A percentile compares a stretch with the other conserved stretches of the same genome.
phyloP scores from a whole-genome alignment of 2,329 filamentous ascomycete species.

The Trichophyton benhamiae region DNA sequence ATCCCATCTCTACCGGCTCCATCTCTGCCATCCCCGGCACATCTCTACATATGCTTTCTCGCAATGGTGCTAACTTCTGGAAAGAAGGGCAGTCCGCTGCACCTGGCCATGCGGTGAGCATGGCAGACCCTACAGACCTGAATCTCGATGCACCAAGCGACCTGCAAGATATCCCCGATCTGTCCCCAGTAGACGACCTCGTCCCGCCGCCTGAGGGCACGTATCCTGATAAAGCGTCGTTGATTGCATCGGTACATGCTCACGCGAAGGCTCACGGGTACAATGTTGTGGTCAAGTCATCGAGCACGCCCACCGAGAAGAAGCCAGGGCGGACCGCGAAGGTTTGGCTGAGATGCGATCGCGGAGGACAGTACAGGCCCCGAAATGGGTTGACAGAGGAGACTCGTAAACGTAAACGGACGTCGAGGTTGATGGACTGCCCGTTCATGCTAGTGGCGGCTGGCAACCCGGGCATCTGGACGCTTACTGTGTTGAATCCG shows the following conservation, averaged over 20 bases:
- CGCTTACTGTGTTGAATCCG: slow-evolving; percentile 30
- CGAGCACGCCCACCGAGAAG: slow-evolving; percentile 34
- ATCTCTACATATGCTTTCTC: background rate
- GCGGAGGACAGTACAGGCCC: slow-evolving; percentile 34
- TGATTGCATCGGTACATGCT: slow-evolving; percentile 30
- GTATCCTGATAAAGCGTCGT: slow-evolving; percentile 31
- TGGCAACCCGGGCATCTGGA: slow-evolving; percentile 34
- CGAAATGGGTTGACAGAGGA: slow-evolving; percentile 35
- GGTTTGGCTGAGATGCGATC: slow-evolving; percentile 35
- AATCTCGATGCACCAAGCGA: slow-evolving; percentile 35
- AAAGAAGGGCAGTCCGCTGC: slow-evolving; percentile 3
- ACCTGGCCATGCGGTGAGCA: slow-evolving; percentile 16
- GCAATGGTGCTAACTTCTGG: slow-evolving; percentile 5
- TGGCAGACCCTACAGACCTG: slow-evolving; percentile 33
- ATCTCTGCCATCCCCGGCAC: background rate
- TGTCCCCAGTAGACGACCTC: slow-evolving; percentile 28
- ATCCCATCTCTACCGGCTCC: background rate
- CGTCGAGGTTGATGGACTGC: slow-evolving; percentile 34
- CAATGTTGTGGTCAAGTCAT: slow-evolving; percentile 36
- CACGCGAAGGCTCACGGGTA: slow-evolving; percentile 34
- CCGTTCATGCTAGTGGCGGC: slow-evolving; percentile 35
- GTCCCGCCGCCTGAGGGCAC: slow-evolving; percentile 33
- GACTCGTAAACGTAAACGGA: slow-evolving; percentile 33
- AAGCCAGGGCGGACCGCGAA: slow-evolving; percentile 35
- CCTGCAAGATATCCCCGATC: slow-evolving; percentile 34